phyloP scores from a whole-genome alignment of 2,329 filamentous ascomycete species.

The Exophiala sideris region DNA sequence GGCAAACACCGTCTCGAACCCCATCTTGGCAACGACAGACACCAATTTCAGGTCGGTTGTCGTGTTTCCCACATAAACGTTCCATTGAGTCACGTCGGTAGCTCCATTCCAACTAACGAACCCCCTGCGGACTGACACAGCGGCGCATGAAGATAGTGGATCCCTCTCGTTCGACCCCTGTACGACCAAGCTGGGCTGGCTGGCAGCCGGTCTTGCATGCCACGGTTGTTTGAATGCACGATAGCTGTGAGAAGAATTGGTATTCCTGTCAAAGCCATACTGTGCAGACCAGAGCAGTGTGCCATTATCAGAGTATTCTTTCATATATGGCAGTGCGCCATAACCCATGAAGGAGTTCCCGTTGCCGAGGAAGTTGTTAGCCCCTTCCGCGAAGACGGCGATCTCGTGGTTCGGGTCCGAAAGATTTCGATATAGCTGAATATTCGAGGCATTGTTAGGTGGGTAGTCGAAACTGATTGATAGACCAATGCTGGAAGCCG shows the following conservation, averaged over 20 bases:
- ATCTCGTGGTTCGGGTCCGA: no score
- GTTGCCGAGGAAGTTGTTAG: constrained; percentile 54
- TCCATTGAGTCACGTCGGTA: constrained; percentile 36
- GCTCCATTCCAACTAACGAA: constrained; percentile 43
- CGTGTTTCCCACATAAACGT: constrained; percentile 34
- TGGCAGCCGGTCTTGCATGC: constrained; percentile 35
- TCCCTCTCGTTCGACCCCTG: constrained; percentile 27
- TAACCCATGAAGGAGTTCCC: constrained; percentile 38
- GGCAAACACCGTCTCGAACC: constrained; percentile 37
- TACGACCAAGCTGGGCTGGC: constrained; percentile 28
- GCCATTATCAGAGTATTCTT: constrained; percentile 31
- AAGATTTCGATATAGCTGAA: no score
- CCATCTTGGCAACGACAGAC: constrained; percentile 30
- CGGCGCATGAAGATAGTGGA: constrained; percentile 30
- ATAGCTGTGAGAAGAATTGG: constrained; percentile 33
- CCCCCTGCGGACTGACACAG: constrained; percentile 26
- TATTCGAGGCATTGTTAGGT: no score
- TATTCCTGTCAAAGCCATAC: constrained; percentile 31
- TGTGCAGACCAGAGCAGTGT: constrained; percentile 30
- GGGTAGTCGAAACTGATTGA: no score
- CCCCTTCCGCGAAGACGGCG: constrained; percentile 23
- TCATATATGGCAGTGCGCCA: constrained; percentile 38
- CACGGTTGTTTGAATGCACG: constrained; percentile 39
- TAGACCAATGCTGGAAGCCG: no score
- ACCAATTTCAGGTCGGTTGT: constrained; percentile 32